Percentiles rank a stretch among this genome's conserved stretches.
phyloP scores from a whole-genome alignment of 164 flowering plant species.

The Annona cherimola region DNA sequence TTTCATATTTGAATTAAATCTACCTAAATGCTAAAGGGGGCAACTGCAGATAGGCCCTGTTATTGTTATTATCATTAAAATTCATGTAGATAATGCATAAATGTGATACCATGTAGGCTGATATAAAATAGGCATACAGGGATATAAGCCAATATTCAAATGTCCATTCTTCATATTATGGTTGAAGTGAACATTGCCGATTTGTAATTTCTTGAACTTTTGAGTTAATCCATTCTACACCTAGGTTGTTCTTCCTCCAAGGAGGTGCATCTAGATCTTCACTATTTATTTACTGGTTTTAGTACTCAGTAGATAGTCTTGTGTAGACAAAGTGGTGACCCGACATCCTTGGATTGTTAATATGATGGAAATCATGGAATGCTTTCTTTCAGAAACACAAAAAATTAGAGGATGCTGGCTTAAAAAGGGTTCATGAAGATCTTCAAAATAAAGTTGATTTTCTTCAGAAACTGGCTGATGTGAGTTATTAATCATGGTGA shows the following conservation, averaged over 20 bases:
- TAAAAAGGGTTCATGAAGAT: constrained; percentile 74
- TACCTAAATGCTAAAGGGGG: not conserved
- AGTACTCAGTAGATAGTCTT: not conserved
- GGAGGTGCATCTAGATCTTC: not conserved
- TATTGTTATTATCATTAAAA: no score
- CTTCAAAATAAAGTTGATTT: constrained; percentile 76
- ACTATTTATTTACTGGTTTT: not conserved
- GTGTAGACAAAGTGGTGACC: not conserved
- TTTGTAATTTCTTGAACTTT: not conserved
- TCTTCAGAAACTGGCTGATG: constrained; percentile 76
- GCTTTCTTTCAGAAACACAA: constrained; percentile 48
- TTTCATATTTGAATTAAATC: not conserved
- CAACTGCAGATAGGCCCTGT: no score
- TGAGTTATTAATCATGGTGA: constrained; percentile 24
- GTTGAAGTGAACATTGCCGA: no score
- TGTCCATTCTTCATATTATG: not conserved
- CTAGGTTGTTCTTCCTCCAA: not conserved
- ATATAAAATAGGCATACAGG: not conserved
- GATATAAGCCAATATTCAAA: not conserved
- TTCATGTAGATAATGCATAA: no score
- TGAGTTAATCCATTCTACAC: constrained; percentile 1
- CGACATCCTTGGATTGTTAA: not conserved
- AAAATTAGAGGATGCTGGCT: constrained; percentile 52
- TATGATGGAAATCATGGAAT: not conserved
- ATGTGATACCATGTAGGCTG: not conserved